Evolutionary conservation across 2,329 filamentous ascomycete species (phyloP), one percentile per base, ranked within the genome.

Genomic region (Phialophora macrospora): DNA sequence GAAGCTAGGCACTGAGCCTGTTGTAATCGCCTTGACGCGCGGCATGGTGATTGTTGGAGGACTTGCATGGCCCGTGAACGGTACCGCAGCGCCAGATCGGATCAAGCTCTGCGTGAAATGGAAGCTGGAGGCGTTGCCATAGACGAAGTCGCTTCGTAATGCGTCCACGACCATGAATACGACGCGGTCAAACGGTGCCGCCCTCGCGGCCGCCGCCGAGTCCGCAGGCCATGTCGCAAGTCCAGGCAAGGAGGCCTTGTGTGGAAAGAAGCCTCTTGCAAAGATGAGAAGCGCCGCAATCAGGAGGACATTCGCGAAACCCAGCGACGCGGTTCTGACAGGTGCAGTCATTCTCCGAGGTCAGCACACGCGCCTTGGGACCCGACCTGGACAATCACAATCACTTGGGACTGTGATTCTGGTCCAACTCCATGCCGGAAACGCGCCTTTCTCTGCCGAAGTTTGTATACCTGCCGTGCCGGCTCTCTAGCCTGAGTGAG

Each of bases 101-200:
- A 98, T 96, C 70, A 98, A 83, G 72, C 92, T 88, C 81, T 98
- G 95, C 2, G 93, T 96, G 75, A 91, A 97, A 65, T 84, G 74
- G 78, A 99, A 98, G 11, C 91, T 93, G 28, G 93, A 97, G 55
- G 83, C 81, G 65, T 89, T 81, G 2, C 89, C 87, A 77, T 91
- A 99, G 30, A 99, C 95, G 62, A 68, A 75, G 66, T 83, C 93
- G 91, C 91, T 96, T 78, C 93, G 86, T 76, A 99, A 79, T 26
- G 95, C 94, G 84, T 99, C 95, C 30, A 99, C 90, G 6, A 99
- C 93, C 94, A 99, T 98, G 77, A 99, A 97, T 61, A 99, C 83
- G 60, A 98, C 82, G 74, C 90, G 93, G 78, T 98, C 88, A 77
- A 99, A 99, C 0, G 90, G 88, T 7, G 66, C 51, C 41, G 62